A percentile compares a stretch with the other conserved stretches of the same genome.
These are phyloP conservation scores for Sporothrix humicola DNA, from an alignment of 2,329 filamentous ascomycete species.

Conservation along the genomic window DNA sequence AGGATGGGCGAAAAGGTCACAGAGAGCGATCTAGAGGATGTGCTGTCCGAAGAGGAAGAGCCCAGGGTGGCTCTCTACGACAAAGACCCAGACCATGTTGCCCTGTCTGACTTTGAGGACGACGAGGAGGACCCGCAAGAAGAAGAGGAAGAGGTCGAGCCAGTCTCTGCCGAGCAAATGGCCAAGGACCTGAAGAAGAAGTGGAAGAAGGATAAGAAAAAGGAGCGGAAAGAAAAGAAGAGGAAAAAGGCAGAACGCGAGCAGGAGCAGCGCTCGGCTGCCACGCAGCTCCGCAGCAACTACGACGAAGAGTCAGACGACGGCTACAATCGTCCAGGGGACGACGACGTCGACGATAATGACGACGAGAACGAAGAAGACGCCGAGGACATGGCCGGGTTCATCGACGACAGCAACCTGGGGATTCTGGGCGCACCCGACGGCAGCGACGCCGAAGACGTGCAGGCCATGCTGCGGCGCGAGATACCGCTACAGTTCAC, in stretches of 20 bases:
- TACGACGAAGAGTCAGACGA: conserved; percentile 34
- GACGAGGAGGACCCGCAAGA: conserved; percentile 41
- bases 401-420: conserved; percentile 60
- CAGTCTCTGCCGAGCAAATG: conserved; percentile 16
- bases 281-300: conserved; percentile 22
- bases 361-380: conserved; percentile 8
- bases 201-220: conserved; percentile 20
- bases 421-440: conserved; percentile 36
- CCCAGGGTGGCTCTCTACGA: conserved; percentile 42
- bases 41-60: conserved; percentile 32
- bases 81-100: conserved; percentile 42
- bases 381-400: conserved; percentile 56
- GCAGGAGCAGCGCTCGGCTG: conserved; percentile 6
- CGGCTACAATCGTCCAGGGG: conserved; percentile 16
- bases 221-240: conserved; percentile 29
- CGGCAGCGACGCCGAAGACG: conserved; percentile 55
- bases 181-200: neutral
- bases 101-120: conserved; percentile 45
- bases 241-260: conserved; percentile 18
- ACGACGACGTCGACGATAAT: neutral
- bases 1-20: conserved; percentile 42
- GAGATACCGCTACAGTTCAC: conserved; percentile 74
- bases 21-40: conserved; percentile 35
- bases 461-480: conserved; percentile 46
- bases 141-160: neutral